Evolutionary conservation across 2,329 filamentous ascomycete genomes (phyloP), one percentile per base, ranked within the genome.

Genomic region (Dothistroma septosporum): DNA sequence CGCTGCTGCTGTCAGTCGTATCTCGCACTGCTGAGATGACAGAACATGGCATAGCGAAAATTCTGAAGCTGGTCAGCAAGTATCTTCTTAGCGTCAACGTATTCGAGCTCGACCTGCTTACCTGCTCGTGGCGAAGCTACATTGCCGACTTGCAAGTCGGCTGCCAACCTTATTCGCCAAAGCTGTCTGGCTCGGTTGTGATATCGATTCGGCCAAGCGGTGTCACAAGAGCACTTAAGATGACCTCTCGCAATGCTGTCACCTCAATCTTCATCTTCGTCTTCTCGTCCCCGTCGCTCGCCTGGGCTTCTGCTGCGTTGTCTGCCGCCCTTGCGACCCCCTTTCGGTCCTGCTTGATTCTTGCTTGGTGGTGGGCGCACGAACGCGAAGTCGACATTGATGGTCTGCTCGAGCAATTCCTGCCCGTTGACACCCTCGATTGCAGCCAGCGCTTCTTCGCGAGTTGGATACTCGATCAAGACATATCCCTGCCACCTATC

Each of bases 351-450:
- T 31, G 61, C 48, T 4, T 62, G 35, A 57, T 47, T 62, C 73
- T 86, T 87, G 59, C 80, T 82, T 19, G 87, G 88, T 16, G 90
- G 90, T 60, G 90, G 90, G 53, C 90, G 81, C 61, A 94, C 90
- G 73, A 94, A 94, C 1, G 90, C 91, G 76, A 92, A 94, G 77
- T 94, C 90, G 62, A 93, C 90, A 61, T 83, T 79, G 65, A 94
- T 83, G 8, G 87, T 91, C 80, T 94, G 90, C 69, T 94, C 90
- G 49, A 94, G 83, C 59, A 94, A 79, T 75, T 92, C 90, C 47
- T 87, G 85, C 64, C 86, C 81, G 75, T 94, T 84, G n/a, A 88
- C 88, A 69, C 86, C 87, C 74, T 91, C 87, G 70, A 94, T 91
- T 49, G 90, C 90, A n/a, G 87, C 88, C 65, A 88, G 85, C 14